Percentiles rank a stretch among this genome's conserved stretches.
phyloP scores from a whole-genome alignment of 805 yeast species.

The Starmerella roubikii region DNA sequence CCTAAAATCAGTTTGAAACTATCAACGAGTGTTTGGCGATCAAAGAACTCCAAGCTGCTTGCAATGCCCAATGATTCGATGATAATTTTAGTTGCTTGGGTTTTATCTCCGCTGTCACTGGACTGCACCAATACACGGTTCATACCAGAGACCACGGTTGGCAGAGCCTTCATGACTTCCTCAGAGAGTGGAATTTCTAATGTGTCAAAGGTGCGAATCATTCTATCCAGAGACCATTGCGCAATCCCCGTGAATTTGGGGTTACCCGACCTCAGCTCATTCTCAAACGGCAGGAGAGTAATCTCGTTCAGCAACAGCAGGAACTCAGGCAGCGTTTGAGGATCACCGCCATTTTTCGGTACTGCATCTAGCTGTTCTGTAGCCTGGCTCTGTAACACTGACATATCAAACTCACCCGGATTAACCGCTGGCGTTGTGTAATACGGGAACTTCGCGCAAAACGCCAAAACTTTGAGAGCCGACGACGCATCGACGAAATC shows the following conservation, averaged over 20 bases:
- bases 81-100: not conserved
- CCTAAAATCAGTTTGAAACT: slow-evolving; percentile 10
- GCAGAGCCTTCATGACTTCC: not conserved
- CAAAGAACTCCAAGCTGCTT: not conserved
- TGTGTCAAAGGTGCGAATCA: slow-evolving; percentile 1
- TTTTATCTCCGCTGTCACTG: not conserved
- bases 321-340: not conserved
- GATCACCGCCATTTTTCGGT: slow-evolving; percentile 17
- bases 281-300: slow-evolving; percentile 12
- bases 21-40: not conserved
- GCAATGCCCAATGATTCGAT: not conserved
- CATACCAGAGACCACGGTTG: slow-evolving; percentile 1
- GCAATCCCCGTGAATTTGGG: slow-evolving; percentile 10
- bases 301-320: slow-evolving; percentile 9
- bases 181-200: not conserved
- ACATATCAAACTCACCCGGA: slow-evolving; percentile 25
- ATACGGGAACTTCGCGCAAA: slow-evolving; percentile 16
- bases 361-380: slow-evolving; percentile 33
- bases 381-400: slow-evolving; percentile 51
- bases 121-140: slow-evolving; percentile 1
- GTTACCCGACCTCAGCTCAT: slow-evolving; percentile 3
- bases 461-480: slow-evolving; percentile 8
- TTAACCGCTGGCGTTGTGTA: slow-evolving; percentile 3
- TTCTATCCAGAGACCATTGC: slow-evolving; percentile 6
- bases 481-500: not conserved